Evolutionary conservation across 2,329 filamentous ascomycete species (phyloP).

Genomic region (Microdochium trichocladiopsis): DNA sequence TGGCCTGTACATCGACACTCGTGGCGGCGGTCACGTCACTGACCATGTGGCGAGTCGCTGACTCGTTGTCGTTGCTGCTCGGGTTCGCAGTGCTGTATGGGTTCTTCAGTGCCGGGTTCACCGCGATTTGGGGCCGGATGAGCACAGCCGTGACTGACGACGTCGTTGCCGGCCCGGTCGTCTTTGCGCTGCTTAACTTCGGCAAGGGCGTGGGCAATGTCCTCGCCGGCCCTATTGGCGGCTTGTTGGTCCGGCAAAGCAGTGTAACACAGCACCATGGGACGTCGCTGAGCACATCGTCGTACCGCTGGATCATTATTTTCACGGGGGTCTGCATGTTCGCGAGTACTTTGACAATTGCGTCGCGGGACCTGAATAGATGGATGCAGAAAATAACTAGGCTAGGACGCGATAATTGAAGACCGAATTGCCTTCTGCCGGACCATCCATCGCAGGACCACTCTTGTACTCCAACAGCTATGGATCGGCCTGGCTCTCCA

Average conservation of each 20-base stretch:
- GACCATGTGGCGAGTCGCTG: constrained; percentile 43
- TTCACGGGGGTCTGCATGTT: constrained; percentile 11
- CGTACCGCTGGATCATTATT: constrained; percentile 8
- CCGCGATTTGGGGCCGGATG: constrained; percentile 35
- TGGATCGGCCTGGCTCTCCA: no score
- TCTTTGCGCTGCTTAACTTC: constrained; percentile 8
- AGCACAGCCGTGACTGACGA: constrained; percentile 5
- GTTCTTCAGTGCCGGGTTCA: constrained; percentile 47
- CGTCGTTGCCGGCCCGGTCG: constrained; percentile 5
- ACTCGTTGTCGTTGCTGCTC: constrained; percentile 33
- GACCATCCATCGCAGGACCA: no score
- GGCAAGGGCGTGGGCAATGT: constrained; percentile 10
- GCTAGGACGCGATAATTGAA: no score
- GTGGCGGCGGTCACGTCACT: constrained; percentile 38
- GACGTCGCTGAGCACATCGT: neutral
- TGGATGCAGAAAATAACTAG: no score
- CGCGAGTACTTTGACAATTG: constrained; percentile 6
- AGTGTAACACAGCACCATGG: constrained; percentile 1
- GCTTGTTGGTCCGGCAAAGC: constrained; percentile 5
- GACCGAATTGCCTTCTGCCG: no score
- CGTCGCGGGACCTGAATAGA: constrained; percentile 4
- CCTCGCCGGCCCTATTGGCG: constrained; percentile 9
- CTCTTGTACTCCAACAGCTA: no score
- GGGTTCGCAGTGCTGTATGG: constrained; percentile 45
- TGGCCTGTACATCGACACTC: constrained; percentile 33